These are phyloP conservation scores for Olyra latifolia DNA, from an alignment of 176 grass and related monocot genomes.

Conservation along the genomic window DNA sequence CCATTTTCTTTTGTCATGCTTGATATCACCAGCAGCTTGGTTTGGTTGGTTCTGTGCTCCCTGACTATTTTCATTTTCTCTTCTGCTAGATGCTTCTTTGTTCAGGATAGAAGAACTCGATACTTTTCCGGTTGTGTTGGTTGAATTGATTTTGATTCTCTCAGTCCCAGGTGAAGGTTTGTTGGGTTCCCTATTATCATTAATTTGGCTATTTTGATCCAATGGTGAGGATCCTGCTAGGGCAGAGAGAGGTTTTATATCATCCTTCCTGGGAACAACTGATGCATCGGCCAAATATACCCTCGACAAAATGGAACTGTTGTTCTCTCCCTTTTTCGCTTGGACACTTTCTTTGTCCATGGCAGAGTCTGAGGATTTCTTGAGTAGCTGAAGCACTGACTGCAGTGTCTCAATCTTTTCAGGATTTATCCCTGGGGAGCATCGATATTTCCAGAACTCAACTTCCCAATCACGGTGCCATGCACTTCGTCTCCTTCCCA, in stretches of 20 bases:
- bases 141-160: conserved; percentile 34
- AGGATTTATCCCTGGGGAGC: conserved; percentile 64
- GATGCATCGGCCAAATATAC: conserved; percentile 98
- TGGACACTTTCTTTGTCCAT: conserved; percentile 52
- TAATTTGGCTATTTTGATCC: conserved; percentile 40
- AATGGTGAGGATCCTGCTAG: conserved; percentile 32
- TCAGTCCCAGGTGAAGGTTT: conserved; percentile 32
- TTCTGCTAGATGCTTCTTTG: conserved; percentile 39
- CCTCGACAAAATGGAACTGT: conserved; percentile 75
- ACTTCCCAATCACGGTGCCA: conserved; percentile 94
- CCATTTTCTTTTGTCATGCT: conserved; percentile 91
- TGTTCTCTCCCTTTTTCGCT: conserved; percentile 46
- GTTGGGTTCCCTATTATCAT: conserved; percentile 31
- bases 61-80: conserved; percentile 43
- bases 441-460: conserved; percentile 93
- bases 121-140: conserved; percentile 37
- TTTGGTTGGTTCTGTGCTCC: conserved; percentile 43
- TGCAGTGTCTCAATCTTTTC: conserved; percentile 90
- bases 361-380: conserved; percentile 57
- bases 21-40: conserved; percentile 43
- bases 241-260: conserved; percentile 76
- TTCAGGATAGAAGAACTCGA: conserved; percentile 30
- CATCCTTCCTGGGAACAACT: conserved; percentile 93
- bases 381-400: conserved; percentile 88
- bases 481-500: conserved; percentile 61